phyloP scores from a whole-genome alignment of 306 rosid genomes.

The Prunus padus region DNA sequence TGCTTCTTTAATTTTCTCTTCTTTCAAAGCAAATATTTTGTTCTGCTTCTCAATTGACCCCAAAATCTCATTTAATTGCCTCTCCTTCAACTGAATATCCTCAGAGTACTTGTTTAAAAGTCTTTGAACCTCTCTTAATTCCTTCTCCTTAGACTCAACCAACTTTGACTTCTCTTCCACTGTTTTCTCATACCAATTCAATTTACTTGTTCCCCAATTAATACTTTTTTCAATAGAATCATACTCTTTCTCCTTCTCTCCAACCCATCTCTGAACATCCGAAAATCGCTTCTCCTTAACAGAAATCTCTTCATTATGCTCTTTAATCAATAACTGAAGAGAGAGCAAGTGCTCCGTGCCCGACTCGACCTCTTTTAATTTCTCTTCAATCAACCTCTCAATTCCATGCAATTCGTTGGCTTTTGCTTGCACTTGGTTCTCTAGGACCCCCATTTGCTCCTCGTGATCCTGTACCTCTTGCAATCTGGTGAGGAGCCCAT shows the following conservation, averaged over 20 bases:
- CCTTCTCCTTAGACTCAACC: neutral
- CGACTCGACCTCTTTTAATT: neutral
- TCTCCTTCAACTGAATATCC: neutral
- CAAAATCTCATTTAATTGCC: slow-evolving; percentile 2
- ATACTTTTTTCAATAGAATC: neutral
- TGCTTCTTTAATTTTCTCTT: neutral
- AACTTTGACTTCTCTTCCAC: neutral
- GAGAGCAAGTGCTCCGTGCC: neutral
- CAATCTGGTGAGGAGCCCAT: neutral
- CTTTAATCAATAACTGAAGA: neutral
- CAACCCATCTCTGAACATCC: slow-evolving; percentile 10
- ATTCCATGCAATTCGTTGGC: neutral
- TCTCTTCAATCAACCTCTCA: slow-evolving; percentile 8
- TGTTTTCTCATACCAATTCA: neutral
- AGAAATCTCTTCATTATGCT: neutral
- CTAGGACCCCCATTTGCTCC: neutral
- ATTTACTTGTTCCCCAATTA: neutral
- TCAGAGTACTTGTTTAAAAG: neutral
- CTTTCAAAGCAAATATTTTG: neutral
- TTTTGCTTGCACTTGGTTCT: neutral
- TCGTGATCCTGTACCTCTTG: neutral
- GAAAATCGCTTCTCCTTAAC: neutral
- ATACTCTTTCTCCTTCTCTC: slow-evolving; percentile 12
- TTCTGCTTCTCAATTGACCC: slow-evolving; percentile 10
- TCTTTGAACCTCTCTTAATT: neutral